Conservation (phyloP, 169 alveolate genomes). For the Cryptosporidium canis region DNA sequence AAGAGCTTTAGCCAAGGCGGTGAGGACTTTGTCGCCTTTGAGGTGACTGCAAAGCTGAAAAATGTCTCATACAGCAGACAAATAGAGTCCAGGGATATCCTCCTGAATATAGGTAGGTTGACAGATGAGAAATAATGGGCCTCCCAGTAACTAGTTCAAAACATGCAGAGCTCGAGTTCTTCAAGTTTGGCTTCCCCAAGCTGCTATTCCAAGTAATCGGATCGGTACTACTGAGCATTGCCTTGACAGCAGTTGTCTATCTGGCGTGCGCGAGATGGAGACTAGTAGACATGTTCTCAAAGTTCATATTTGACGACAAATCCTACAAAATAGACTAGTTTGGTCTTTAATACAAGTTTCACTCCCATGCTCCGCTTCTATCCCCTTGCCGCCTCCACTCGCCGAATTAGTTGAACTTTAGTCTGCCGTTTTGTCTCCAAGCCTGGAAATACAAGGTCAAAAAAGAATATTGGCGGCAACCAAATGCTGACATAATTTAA, state of each 20-base stretch:
- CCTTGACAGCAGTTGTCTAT: neutral
- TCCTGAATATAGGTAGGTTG: constrained; percentile 22
- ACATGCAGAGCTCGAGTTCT: neutral
- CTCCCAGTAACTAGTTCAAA: neutral
- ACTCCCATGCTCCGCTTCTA: neutral
- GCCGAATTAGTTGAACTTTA: neutral
- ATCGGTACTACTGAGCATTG: neutral
- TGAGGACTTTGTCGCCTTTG: neutral
- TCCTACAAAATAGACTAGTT: neutral
- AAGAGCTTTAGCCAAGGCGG: neutral
- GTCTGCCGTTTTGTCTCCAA: neutral
- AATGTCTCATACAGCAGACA: neutral
- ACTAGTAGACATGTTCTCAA: constrained; percentile 20
- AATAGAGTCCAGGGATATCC: neutral
- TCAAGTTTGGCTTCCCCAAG: neutral
- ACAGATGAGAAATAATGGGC: neutral
- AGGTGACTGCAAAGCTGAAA: neutral
- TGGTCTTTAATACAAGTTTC: neutral
- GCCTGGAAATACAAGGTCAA: neutral
- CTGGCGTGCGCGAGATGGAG: neutral
- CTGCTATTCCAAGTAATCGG: neutral
- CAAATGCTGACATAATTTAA: neutral
- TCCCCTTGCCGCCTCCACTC: neutral
- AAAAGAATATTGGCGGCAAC: neutral
- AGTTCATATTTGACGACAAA: constrained; percentile 11